Conservation (phyloP, 2,329 filamentous ascomycete species). For the Cladorrhinum sp. region DNA sequence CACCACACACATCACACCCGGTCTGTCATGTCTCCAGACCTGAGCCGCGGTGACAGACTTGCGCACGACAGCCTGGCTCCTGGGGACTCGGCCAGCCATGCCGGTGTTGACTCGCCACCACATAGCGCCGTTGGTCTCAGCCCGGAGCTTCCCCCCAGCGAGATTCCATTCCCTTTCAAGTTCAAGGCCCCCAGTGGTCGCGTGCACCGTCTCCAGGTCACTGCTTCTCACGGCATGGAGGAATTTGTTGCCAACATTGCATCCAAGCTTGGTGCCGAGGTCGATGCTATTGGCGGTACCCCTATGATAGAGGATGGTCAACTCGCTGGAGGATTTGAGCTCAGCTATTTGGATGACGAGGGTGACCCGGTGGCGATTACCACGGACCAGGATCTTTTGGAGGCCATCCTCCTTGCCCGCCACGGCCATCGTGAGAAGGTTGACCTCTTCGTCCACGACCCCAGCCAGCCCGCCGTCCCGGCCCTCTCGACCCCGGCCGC, state of each 20-base stretch:
- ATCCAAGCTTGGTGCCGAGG: conserved; percentile 79
- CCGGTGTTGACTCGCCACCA: conserved; percentile 74
- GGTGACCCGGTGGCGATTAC: conserved; percentile 97
- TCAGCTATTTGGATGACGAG: conserved; percentile 96
- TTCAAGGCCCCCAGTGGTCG: conserved; percentile 97
- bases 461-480: conserved; percentile 78
- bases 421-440: conserved; percentile 83
- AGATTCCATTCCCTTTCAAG: conserved; percentile 91
- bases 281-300: conserved; percentile 77
- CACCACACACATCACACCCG: conserved; percentile 67
- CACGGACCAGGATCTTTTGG: conserved; percentile 86
- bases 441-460: conserved; percentile 93
- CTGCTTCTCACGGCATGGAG: conserved; percentile 74
- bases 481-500: conserved; percentile 44
- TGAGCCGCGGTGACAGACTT: conserved; percentile 62
- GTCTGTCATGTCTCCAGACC: conserved; percentile 79
- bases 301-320: conserved; percentile 77
- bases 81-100: conserved; percentile 91
- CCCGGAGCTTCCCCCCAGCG: conserved; percentile 58
- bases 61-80: conserved; percentile 81
- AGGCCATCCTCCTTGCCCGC: conserved; percentile 82
- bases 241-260: conserved; percentile 75
- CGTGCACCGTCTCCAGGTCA: conserved; percentile 86
- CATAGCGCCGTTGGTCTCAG: conserved; percentile 56
- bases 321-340: conserved; percentile 76